Base-by-base conservation (phyloP, 371 early-diverging fungal genomes). In the Apophysomyces ossiformis region DNA sequence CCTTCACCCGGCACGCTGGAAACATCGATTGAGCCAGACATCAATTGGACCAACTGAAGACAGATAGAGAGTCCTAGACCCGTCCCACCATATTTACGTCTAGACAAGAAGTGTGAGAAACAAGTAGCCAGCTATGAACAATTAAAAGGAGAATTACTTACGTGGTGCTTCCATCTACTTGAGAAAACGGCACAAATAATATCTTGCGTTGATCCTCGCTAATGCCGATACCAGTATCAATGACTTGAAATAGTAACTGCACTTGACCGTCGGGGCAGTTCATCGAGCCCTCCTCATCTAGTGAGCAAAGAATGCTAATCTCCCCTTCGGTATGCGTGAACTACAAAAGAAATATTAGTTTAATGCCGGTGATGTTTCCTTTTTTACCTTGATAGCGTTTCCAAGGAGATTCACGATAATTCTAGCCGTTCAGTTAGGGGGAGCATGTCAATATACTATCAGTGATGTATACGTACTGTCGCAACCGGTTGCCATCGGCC, bases 51-150 rank as follows among this genome's bases (percentile, higher is more conserved):
- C 18, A 89, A 63, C 57, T 83, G 81, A 7, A 83, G 67, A 64
- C 85, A 84, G 41, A 89, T 88, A n/a, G 83, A 79, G 5, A 89
- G 71, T 0, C 89, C 89, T 7, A 89, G 69, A 8, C 89, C 89
- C 5, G 87, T 87, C 4, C 89, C 89, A 39, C 88, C 88, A 64
- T 85, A 87, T 65, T 81, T 85, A 26, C 87, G 84, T 7, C 75
- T 78, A 68, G 5, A 60, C 9, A 50, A 61, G 16, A 61, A 41
- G 12, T 60, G 6, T 54, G 32, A 26, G 32, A 26, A 26, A 26
- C 32, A 2, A 26, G 32, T 26, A 26, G 32, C 32, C 3, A 26
- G 32, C 32, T 26, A 3, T 26, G 32, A 26, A 26, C 32, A 26
- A 26, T 3, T 26, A 26, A 26, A 2, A 26, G 1, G 32, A 26